Conservation (phyloP, 139 green algal genomes). For the Coelastrella sp. region DNA sequence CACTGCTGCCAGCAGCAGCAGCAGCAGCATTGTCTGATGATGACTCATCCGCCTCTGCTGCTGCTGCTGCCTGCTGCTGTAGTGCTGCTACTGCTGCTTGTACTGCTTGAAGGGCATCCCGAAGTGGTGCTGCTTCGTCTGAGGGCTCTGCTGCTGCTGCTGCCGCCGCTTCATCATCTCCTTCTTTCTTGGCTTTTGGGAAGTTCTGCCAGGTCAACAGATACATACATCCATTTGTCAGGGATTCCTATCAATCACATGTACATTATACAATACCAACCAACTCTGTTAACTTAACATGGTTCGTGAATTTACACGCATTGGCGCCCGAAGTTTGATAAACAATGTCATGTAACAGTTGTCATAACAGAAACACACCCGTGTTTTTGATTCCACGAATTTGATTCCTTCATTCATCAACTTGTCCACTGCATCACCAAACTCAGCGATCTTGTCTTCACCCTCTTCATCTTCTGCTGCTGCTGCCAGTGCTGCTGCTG, state of each 20-base stretch:
- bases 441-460: background rate
- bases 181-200: background rate
- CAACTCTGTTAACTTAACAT: too few species aligned
- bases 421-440: constrained; percentile 14
- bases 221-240: too few species aligned
- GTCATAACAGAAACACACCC: background rate
- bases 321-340: too few species aligned
- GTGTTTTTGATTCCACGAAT: background rate
- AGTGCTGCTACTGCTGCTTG: background rate
- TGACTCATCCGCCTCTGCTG: background rate
- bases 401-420: constrained; percentile 14
- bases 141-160: constrained; percentile 12
- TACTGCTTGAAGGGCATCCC: background rate
- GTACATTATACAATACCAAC: too few species aligned
- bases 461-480: background rate
- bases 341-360: too few species aligned
- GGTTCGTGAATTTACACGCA: too few species aligned
- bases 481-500: constrained; percentile 41
- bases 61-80: background rate
- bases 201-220: background rate
- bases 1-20: constrained; percentile 17
- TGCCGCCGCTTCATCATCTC: background rate
- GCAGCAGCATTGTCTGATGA: constrained; percentile 23
- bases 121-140: constrained; percentile 4
- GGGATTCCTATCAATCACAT: too few species aligned